phyloP scores from a whole-genome alignment of 2,329 filamentous ascomycete species.

The Fusarium sp. region DNA sequence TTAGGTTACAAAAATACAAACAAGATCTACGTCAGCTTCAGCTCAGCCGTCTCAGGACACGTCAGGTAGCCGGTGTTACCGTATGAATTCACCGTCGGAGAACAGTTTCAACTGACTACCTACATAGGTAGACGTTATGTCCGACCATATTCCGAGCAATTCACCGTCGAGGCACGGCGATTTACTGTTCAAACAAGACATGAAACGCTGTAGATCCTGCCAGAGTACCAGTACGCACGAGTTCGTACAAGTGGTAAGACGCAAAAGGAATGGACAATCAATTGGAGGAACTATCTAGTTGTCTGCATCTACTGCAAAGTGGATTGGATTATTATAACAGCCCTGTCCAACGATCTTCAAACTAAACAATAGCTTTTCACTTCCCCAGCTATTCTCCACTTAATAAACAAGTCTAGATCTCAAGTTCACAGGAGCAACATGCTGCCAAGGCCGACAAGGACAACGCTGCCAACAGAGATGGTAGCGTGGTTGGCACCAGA shows the following conservation, averaged over 20 bases:
- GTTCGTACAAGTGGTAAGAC: background rate
- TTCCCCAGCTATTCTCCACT: background rate
- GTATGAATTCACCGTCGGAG: too few relatives aligned
- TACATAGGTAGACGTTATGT: slow-evolving; percentile 15
- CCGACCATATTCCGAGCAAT: slow-evolving; percentile 32
- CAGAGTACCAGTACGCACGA: too few relatives aligned
- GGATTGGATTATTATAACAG: background rate
- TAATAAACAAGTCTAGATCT: background rate
- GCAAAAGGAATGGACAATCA: slow-evolving; percentile 29
- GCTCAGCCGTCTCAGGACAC: too few relatives aligned
- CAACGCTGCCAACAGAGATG: slow-evolving; percentile 21
- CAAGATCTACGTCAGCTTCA: slow-evolving; percentile 9
- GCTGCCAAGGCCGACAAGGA: slow-evolving; percentile 25
- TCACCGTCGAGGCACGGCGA: slow-evolving; percentile 4
- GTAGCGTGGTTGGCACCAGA: slow-evolving; percentile 31
- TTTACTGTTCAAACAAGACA: slow-evolving; percentile 3
- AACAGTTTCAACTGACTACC: slow-evolving; percentile 1
- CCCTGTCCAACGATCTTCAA: slow-evolving; percentile 20
- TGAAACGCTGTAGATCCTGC: too few relatives aligned
- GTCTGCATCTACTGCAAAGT: slow-evolving; percentile 6
- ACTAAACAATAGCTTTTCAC: background rate
- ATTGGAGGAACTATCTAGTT: slow-evolving; percentile 22
- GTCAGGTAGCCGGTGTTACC: too few relatives aligned
- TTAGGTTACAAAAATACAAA: slow-evolving; percentile 6
- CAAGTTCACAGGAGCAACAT: slow-evolving; percentile 30